Base-by-base conservation (phyloP, 768 basidiomycete species). In the Gelatoporia subvermispora region DNA sequence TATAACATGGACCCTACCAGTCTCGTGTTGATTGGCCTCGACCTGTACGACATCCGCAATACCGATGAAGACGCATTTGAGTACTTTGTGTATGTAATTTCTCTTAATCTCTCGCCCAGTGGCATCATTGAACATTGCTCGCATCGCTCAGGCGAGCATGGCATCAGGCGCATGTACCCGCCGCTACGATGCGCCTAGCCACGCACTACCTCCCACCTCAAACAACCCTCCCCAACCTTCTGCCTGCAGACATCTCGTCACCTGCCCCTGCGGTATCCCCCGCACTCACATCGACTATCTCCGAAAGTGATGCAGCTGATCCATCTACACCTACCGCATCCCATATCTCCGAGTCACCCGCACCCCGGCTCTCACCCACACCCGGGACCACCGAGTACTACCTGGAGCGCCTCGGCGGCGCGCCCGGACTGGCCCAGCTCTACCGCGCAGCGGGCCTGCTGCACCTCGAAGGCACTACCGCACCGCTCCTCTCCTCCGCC, bases 1-100 rank as follows among this genome's bases (percentile, higher is more conserved):
- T 91, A 85, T 55, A 90, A 91, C 55, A 88, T 91, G 85, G 88
- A 91, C 62, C 82, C 88, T 1, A 91, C 88, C 13, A 90, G 88
- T 65, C 68, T 91, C 22, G 80, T 82, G 1, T 66, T 90, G 45
- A 75, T 82, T 51, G 88, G 76, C 8, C 68, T 88, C 37, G 88
- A 91, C 55, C 60, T 84, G 35, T 76, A 77, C 41, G 88, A 90
- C 61, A 87, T 91, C 42, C 74, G 85, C 41, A 82, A 82, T 60
- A 78, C 88, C 43, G 80, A 76, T 50, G 83, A 85, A 38, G 84
- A 82, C 50, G 88, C 88, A 3, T 91, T 91, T 54, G 88, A 90
- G 67, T 88, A 76, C 56, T 87, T 89, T 56, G 64, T 88, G 88
- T 85, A 60, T 62, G 87, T 75, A 34, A 10, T 18, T 40, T 41